These are phyloP conservation scores for Lotmaria passim DNA, from an alignment of 208 protist genomes.

Conservation along the genomic window DNA sequence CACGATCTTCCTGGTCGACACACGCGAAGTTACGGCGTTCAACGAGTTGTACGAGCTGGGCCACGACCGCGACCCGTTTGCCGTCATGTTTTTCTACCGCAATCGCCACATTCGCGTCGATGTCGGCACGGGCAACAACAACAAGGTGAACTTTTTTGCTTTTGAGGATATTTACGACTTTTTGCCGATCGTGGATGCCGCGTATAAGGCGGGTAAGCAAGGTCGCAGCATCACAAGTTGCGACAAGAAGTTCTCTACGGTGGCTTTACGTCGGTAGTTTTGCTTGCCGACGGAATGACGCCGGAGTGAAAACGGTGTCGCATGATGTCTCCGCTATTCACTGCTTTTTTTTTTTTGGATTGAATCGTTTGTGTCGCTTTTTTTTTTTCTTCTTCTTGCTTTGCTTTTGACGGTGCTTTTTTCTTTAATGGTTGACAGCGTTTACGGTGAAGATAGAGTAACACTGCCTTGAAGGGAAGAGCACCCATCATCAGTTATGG, in stretches of 20 bases:
- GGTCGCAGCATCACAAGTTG: constrained; percentile 96
- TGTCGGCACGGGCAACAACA: constrained; percentile 99
- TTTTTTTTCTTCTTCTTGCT: too few species aligned
- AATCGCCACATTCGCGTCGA: constrained; percentile 99
- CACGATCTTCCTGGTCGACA: constrained; percentile 79
- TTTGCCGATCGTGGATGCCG: constrained; percentile 97
- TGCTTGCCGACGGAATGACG: neutral
- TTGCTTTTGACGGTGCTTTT: too few species aligned
- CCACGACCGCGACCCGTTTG: constrained; percentile 96
- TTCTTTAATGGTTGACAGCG: too few species aligned
- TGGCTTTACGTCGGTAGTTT: constrained; percentile 44
- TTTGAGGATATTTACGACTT: constrained; percentile 96
- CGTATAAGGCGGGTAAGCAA: constrained; percentile 96
- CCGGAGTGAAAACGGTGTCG: too few species aligned
- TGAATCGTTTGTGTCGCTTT: neutral
- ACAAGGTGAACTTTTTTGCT: constrained; percentile 99
- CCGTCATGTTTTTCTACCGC: constrained; percentile 99
- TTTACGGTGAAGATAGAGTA: too few species aligned
- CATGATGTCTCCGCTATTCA: too few species aligned
- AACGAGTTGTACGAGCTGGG: constrained; percentile 99
- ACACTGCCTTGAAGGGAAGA: too few species aligned
- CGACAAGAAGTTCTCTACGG: constrained; percentile 97
- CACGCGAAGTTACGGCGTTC: constrained; percentile 95
- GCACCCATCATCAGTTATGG: too few species aligned
- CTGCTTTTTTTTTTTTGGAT: neutral